phyloP scores from a whole-genome alignment of 257 asterid species.

The Oldenlandia corymbosa region DNA sequence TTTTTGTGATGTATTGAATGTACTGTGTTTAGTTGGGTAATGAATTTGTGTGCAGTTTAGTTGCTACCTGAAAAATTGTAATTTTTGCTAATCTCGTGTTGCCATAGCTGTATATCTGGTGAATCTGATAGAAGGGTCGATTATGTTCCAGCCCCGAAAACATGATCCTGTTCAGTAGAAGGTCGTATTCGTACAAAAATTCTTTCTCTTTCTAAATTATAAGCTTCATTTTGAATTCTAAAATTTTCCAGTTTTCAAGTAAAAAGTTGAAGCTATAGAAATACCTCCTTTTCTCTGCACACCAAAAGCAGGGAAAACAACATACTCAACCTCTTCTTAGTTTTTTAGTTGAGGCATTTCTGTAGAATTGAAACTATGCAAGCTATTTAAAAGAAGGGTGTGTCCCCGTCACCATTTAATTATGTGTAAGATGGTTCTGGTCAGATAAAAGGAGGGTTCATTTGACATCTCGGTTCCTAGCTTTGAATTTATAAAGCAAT shows the following conservation, averaged over 20 bases:
- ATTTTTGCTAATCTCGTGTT: not conserved
- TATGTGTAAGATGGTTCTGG: no score
- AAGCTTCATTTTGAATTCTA: not conserved
- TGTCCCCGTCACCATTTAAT: no score
- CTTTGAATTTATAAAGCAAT: no score
- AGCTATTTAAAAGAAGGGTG: no score
- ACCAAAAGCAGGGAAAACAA: no score
- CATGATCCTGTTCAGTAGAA: not conserved
- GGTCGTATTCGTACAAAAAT: not conserved
- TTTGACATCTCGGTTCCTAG: no score
- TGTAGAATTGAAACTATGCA: no score
- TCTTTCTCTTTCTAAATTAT: not conserved
- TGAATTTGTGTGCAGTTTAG: not conserved
- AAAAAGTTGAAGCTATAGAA: not conserved
- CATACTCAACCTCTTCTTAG: no score
- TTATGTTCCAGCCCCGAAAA: not conserved
- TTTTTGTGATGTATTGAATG: no score
- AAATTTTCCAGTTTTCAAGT: no score
- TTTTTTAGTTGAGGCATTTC: no score
- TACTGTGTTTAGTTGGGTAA: not conserved
- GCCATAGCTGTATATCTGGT: not conserved
- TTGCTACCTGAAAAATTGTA: not conserved
- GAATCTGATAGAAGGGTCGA: not conserved
- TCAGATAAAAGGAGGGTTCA: no score
- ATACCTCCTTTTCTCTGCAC: not conserved